Base-by-base conservation (phyloP, 2,329 filamentous ascomycete genomes). In the Fusarium abutilonis region DNA sequence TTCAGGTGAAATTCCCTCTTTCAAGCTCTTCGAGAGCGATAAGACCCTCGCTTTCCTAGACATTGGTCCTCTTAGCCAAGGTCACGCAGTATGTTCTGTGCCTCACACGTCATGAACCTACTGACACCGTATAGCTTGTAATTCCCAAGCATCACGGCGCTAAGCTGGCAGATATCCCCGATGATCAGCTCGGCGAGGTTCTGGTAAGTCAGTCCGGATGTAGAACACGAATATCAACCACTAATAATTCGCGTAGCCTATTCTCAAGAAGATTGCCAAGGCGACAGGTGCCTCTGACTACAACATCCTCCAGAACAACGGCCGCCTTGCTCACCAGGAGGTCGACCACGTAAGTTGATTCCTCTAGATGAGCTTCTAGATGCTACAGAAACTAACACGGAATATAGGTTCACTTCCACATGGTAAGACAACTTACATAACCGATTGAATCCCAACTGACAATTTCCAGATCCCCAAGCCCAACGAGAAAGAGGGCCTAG, bases 251-350 rank as follows among this genome's bases (percentile, higher is more conserved):
- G 13, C n/a, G 9, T 43, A 78, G 76, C 76, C 76, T 41, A 73
- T 73, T 14, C 89, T 92, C 43, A 97, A 97, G 85, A 94, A 91
- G 77, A 86, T 99, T 43, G 93, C 90, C 44, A 77, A 82, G 17
- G 94, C 93, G 26, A 87, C 86, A 4, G 91, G 91, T 34, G 88
- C 90, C 4, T 80, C 82, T 47, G 85, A 98, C 76, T 99, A 92
- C 83, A 99, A 99, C 74, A 85, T 99, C 44, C 81, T 99, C 57
- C 95, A 99, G 80, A 99, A 99, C 80, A 99, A 99, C 73, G 95
- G 95, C 48, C 82, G 86, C 19, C 86, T 94, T 71, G 95, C 95
- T 15, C 95, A 99, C 77, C 95, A 98, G 80, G 82, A 90, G 64
- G 94, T 99, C 61, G 90, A 92, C 68, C 95, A 99, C 79, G 94